phyloP scores from a whole-genome alignment of 106 monocot species.

The Dendrobium chrysotoxum region DNA sequence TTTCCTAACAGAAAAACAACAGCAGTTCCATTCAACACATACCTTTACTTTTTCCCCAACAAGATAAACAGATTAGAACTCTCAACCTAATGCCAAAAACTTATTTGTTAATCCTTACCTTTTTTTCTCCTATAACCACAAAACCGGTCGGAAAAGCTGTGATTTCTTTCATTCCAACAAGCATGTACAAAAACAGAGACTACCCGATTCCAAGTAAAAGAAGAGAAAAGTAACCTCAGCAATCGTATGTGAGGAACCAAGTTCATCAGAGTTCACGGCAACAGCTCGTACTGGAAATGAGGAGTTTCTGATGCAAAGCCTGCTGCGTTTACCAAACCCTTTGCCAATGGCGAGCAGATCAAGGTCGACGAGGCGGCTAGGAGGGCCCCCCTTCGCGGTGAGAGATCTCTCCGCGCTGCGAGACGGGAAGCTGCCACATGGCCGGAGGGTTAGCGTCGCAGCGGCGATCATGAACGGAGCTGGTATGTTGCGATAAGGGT shows the following conservation, averaged over 20 bases:
- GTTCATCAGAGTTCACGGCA: conserved; percentile 43
- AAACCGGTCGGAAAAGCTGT: not conserved
- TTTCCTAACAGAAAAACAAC: not conserved
- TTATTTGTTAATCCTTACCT: not conserved
- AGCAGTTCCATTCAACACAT: not conserved
- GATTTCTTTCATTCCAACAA: not conserved
- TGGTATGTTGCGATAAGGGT: not conserved
- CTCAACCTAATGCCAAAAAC: not conserved
- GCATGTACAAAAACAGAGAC: not conserved
- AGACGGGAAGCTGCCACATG: conserved; percentile 25
- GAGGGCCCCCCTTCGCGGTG: not conserved
- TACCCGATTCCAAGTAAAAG: not conserved
- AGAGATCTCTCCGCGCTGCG: not conserved
- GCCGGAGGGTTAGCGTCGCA: conserved; percentile 40
- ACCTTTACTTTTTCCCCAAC: not conserved
- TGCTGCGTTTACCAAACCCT: not conserved
- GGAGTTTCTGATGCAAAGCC: not conserved
- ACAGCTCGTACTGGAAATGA: conserved; percentile 25
- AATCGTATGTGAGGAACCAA: conserved; percentile 24
- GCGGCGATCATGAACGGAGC: conserved; percentile 35
- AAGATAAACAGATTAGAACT: not conserved
- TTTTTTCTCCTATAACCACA: not conserved
- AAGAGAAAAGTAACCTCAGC: conserved; percentile 16
- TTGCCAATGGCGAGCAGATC: conserved; percentile 9
- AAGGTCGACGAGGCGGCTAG: conserved; percentile 6